phyloP scores from a whole-genome alignment of 495 filamentous ascomycete genomes.

The Penicillium argentinense region DNA sequence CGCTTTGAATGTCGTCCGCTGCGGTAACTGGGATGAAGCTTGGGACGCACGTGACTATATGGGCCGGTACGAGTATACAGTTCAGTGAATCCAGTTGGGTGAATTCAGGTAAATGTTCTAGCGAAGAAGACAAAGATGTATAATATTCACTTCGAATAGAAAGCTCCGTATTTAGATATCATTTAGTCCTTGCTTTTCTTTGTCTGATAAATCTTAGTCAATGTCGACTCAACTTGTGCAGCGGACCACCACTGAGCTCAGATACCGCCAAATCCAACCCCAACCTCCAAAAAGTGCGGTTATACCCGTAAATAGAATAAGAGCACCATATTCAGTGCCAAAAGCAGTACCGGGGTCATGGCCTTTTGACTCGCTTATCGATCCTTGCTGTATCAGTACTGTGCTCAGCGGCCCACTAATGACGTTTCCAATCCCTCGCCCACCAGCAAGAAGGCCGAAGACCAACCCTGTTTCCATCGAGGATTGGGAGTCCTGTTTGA shows the following conservation, averaged over 20 bases:
- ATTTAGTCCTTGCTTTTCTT: too few species aligned
- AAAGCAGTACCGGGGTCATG: constrained; percentile 29
- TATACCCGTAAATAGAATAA: constrained; percentile 50
- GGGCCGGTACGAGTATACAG: neutral
- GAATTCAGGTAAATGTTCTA: too few species aligned
- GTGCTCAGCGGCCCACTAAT: constrained; percentile 61
- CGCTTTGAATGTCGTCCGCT: constrained; percentile 12
- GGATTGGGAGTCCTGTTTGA: constrained; percentile 43
- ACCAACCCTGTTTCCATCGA: constrained; percentile 58
- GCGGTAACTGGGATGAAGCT: constrained; percentile 7
- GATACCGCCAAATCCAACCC: constrained; percentile 37
- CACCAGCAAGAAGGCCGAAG: constrained; percentile 61
- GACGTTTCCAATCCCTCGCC: constrained; percentile 66
- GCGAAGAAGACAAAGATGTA: too few species aligned
- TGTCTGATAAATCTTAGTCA: too few species aligned
- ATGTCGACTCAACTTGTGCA: neutral
- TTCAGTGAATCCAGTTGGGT: too few species aligned
- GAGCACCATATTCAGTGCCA: constrained; percentile 38
- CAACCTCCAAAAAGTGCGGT: constrained; percentile 38
- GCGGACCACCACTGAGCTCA: constrained; percentile 13
- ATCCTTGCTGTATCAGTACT: constrained; percentile 43
- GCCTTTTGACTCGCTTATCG: constrained; percentile 17
- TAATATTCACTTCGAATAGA: too few species aligned
- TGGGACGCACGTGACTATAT: constrained; percentile 8
- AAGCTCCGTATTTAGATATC: too few species aligned